Evolutionary conservation across 345 rosid species (phyloP), one percentile per base, ranked within the genome.

Genomic region (Tarenaya hassleriana): DNA sequence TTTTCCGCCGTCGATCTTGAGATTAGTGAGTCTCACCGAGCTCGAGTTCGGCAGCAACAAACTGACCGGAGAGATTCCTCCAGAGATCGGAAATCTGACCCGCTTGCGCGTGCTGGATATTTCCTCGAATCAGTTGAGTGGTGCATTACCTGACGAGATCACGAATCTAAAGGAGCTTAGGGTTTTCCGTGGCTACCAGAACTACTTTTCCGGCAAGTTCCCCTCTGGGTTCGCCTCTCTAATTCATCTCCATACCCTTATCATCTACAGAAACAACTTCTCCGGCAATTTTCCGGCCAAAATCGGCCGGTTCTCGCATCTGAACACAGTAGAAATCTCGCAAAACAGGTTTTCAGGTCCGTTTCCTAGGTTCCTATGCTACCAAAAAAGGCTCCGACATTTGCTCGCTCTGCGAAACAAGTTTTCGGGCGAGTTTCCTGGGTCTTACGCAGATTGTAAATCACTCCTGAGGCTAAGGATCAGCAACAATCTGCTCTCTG

Each of bases 301-400:
- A 40, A 73, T 90, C 3, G 97, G 97, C n/a, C 80, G 88, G 1
- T 69, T 73, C 86, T 41, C 77, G n/a, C n/a, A n/a, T n/a, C n/a
- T n/a, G n/a, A n/a, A n/a, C n/a, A n/a, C n/a, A n/a, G n/a, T n/a
- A n/a, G n/a, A n/a, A n/a, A n/a, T n/a, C n/a, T n/a, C n/a, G n/a
- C n/a, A n/a, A n/a, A n/a, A n/a, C n/a, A n/a, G n/a, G n/a, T n/a
- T n/a, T n/a, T n/a, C n/a, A n/a, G n/a, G n/a, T n/a, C n/a, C n/a
- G n/a, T n/a, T n/a, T n/a, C n/a, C n/a, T n/a, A n/a, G n/a, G n/a
- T n/a, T n/a, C n/a, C n/a, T n/a, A n/a, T n/a, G n/a, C n/a, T n/a
- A n/a, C n/a, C n/a, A n/a, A n/a, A n/a, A n/a, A n/a, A n/a, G n/a
- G n/a, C n/a, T n/a, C n/a, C n/a, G n/a, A n/a, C n/a, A n/a, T n/a